phyloP scores from a whole-genome alignment of 2,329 filamentous ascomycete genomes.

The Botrytis galanthina region DNA sequence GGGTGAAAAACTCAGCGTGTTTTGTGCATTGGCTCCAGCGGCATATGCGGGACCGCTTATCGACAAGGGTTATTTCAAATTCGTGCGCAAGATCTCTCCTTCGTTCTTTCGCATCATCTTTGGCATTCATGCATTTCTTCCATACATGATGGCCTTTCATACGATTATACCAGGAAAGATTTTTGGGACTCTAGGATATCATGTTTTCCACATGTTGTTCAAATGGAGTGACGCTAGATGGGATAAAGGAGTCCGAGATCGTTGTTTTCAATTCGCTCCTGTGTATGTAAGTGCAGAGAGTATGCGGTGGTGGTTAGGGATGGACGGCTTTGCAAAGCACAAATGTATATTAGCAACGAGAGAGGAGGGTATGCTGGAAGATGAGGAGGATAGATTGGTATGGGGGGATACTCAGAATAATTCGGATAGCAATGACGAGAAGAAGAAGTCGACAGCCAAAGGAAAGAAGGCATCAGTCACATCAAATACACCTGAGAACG shows the following conservation, averaged over 20 bases:
- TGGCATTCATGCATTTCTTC: conserved; percentile 90
- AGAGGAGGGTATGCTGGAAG: conserved; percentile 64
- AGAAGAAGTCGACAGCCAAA: background rate
- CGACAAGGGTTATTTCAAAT: conserved; percentile 84
- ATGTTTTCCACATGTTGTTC: conserved; percentile 86
- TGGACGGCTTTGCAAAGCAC: conserved; percentile 80
- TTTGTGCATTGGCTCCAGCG: conserved; percentile 87
- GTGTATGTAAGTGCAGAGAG: conserved; percentile 86
- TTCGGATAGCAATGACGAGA: background rate
- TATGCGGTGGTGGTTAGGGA: conserved; percentile 94
- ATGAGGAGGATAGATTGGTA: conserved; percentile 44
- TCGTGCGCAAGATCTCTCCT: conserved; percentile 79
- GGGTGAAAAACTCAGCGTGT: conserved; percentile 78
- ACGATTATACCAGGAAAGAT: conserved; percentile 58
- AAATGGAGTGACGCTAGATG: conserved; percentile 81
- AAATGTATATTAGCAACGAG: conserved; percentile 83
- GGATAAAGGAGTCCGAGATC: conserved; percentile 74
- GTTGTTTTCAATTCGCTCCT: conserved; percentile 90
- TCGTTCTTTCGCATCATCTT: conserved; percentile 77
- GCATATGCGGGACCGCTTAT: conserved; percentile 87
- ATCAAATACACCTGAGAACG: conserved; percentile 21
- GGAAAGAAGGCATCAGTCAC: background rate
- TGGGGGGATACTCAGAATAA: conserved; percentile 25
- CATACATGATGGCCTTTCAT: conserved; percentile 88
- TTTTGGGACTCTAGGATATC: conserved; percentile 82